Percentiles rank a stretch among this genome's conserved stretches.
phyloP scores from a whole-genome alignment of 2,329 filamentous ascomycete species.

The Exophiala lecanii-corni region DNA sequence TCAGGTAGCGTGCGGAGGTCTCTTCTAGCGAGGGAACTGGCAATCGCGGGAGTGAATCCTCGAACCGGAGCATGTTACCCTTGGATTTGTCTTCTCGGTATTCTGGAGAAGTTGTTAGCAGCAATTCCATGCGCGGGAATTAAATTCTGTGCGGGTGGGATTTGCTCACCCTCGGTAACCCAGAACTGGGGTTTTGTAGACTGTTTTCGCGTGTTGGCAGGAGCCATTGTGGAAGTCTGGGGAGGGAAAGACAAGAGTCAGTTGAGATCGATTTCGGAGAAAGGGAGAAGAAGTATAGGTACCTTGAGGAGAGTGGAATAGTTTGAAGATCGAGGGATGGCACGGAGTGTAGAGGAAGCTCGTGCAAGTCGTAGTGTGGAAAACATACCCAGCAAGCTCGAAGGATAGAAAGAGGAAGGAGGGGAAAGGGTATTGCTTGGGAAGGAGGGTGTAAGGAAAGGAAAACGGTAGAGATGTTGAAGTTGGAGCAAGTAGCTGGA shows the following conservation, averaged over 20 bases:
- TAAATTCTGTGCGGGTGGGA: not conserved
- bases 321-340: constrained; percentile 16
- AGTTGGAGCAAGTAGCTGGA: not conserved
- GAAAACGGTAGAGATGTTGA: constrained; percentile 1
- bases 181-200: constrained; percentile 33
- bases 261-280: not conserved
- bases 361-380: constrained; percentile 17
- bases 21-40: constrained; percentile 62
- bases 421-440: not conserved
- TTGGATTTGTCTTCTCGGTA: constrained; percentile 62
- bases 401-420: constrained; percentile 8
- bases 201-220: constrained; percentile 33
- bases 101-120: constrained; percentile 39
- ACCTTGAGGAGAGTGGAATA: constrained; percentile 16
- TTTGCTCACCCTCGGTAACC: constrained; percentile 40
- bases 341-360: constrained; percentile 20
- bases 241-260: not conserved
- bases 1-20: constrained; percentile 60
- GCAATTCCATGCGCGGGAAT: not conserved
- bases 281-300: not conserved
- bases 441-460: not conserved
- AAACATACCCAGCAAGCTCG: constrained; percentile 22
- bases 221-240: constrained; percentile 27
- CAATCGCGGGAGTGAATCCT: constrained; percentile 59
- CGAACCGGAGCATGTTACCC: constrained; percentile 61